Evolutionary conservation across 805 yeast genomes (phyloP).

Genomic region (Saturnispora sekii): DNA sequence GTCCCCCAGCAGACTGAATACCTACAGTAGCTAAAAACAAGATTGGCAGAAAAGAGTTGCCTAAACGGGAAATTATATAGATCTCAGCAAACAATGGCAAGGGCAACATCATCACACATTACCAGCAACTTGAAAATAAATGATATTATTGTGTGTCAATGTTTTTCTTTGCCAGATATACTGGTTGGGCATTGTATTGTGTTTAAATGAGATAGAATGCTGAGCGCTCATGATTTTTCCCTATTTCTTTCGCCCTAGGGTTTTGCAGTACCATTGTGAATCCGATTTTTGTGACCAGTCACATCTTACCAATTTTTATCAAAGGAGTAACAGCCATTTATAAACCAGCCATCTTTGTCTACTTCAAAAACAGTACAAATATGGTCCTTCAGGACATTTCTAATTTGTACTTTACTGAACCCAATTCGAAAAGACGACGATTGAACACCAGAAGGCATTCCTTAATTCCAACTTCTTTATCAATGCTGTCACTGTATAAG

Average conservation of each 20-base stretch:
- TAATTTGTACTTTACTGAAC: not conserved
- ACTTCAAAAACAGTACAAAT: not conserved
- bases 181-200: too few species aligned
- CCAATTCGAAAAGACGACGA: conserved; percentile 4
- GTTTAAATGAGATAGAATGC: not conserved
- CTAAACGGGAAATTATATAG: not conserved
- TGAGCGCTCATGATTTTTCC: not conserved
- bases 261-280: not conserved
- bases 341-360: conserved; percentile 7
- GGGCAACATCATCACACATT: too few species aligned
- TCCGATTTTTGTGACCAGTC: conserved; percentile 4
- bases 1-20: not conserved
- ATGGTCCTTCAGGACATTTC: conserved; percentile 4
- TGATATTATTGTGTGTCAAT: too few species aligned
- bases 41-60: conserved; percentile 2
- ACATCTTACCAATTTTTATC: not conserved
- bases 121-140: too few species aligned
- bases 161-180: too few species aligned
- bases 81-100: too few species aligned
- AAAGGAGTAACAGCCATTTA: not conserved
- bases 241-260: not conserved
- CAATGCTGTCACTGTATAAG: too few species aligned
- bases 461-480: not conserved
- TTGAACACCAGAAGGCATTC: not conserved
- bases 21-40: not conserved